These are phyloP conservation scores for Yamadazyma sp. DNA, from an alignment of 1,139 yeast species.

Conservation along the genomic window DNA sequence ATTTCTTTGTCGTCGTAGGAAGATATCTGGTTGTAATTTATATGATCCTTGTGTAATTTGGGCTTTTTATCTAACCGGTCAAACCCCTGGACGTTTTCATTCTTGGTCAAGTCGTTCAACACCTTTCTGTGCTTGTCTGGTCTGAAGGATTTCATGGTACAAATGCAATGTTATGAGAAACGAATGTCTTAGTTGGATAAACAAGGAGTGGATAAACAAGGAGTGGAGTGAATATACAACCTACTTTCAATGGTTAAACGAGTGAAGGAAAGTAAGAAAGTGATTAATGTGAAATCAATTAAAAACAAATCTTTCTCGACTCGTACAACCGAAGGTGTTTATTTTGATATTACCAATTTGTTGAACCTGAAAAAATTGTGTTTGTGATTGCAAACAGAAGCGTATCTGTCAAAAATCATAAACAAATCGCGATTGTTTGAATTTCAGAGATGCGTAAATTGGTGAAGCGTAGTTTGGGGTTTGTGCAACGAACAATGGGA, in stretches of 20 bases:
- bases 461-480: not conserved
- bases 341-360: slow-evolving; percentile 2
- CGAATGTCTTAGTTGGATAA: slow-evolving; percentile 1
- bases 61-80: slow-evolving; percentile 17
- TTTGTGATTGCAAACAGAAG: slow-evolving; percentile 5
- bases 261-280: not conserved
- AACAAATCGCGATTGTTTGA: slow-evolving; percentile 12
- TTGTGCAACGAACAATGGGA: not conserved
- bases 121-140: slow-evolving; percentile 25
- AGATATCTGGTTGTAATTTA: slow-evolving; percentile 4
- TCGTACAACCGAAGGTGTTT: not conserved
- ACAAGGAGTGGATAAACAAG: not conserved
- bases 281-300: not conserved
- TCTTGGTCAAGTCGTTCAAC: slow-evolving; percentile 31
- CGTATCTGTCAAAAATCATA: slow-evolving; percentile 3
- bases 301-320: not conserved
- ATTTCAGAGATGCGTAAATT: slow-evolving; percentile 1
- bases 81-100: slow-evolving; percentile 17
- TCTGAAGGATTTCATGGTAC: slow-evolving; percentile 16
- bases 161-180: slow-evolving; percentile 1
- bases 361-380: slow-evolving; percentile 1
- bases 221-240: too few relatives aligned
- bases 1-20: slow-evolving; percentile 9
- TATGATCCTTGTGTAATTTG: slow-evolving; percentile 12
- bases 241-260: not conserved